A percentile compares a stretch with the other conserved stretches of the same genome.
Evolutionary conservation across 179 eudicot species (phyloP).

Genomic region (Beta corolliflora): DNA sequence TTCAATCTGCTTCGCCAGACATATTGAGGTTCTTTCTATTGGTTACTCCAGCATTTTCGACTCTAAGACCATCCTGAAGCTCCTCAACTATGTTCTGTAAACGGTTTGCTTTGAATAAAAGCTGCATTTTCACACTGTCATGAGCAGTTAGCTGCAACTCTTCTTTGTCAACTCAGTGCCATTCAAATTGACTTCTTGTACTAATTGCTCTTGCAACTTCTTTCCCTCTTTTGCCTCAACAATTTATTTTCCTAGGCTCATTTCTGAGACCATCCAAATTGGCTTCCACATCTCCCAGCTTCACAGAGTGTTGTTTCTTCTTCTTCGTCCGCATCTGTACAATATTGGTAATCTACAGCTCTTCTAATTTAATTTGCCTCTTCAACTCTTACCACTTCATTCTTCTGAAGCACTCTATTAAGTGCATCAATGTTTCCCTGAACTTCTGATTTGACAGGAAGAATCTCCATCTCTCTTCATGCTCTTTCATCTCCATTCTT

Average conservation of each 20-base stretch:
- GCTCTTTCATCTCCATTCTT: conserved; percentile 39
- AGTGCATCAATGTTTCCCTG: conserved; percentile 39
- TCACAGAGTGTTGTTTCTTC: conserved; percentile 45
- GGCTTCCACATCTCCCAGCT: conserved; percentile 41
- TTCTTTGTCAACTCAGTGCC: conserved; percentile 43
- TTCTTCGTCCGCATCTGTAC: conserved; percentile 42
- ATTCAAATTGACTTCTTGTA: conserved; percentile 42
- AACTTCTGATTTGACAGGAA: conserved; percentile 39
- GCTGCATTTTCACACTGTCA: conserved; percentile 53
- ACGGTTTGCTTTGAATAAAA: conserved; percentile 43
- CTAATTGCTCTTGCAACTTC: conserved; percentile 39
- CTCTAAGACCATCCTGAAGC: conserved; percentile 37
- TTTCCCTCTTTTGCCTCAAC: conserved; percentile 49
- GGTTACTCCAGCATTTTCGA: not conserved
- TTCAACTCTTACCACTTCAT: conserved; percentile 42
- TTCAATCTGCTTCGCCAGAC: conserved; percentile 51
- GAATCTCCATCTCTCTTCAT: conserved; percentile 46
- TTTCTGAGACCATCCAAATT: conserved; percentile 39
- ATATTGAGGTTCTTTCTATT: conserved; percentile 19
- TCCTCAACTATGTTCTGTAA: conserved; percentile 55
- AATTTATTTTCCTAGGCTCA: conserved; percentile 37
- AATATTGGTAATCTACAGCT: conserved; percentile 34
- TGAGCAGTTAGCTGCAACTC: conserved; percentile 44
- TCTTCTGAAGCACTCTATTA: conserved; percentile 42
- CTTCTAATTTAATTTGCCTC: conserved; percentile 43